phyloP scores from a whole-genome alignment of 2,329 filamentous ascomycete genomes.

The Ophiostoma piceae region DNA sequence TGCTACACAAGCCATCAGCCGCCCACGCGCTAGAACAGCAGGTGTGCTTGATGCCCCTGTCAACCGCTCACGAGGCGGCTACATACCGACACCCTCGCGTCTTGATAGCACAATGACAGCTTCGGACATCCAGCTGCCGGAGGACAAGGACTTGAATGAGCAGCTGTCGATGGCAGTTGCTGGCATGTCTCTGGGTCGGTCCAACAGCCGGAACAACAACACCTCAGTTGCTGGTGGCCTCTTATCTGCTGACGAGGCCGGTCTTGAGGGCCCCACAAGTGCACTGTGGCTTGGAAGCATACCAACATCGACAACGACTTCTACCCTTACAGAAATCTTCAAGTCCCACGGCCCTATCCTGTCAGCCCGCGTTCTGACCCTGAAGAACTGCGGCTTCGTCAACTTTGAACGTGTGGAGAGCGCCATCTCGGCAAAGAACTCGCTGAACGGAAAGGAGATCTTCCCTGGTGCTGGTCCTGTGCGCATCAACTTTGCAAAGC shows the following conservation, averaged over 20 bases:
- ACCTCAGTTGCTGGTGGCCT: slow-evolving; percentile 45
- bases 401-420: slow-evolving; percentile 93
- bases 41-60: slow-evolving; percentile 79
- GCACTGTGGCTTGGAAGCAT: slow-evolving; percentile 97
- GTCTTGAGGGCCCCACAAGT: slow-evolving; percentile 81
- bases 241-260: slow-evolving; percentile 69
- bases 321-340: slow-evolving; percentile 92
- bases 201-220: slow-evolving; percentile 58
- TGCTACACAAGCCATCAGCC: slow-evolving; percentile 73
- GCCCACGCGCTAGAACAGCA: slow-evolving; percentile 84
- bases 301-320: slow-evolving; percentile 91
- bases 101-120: slow-evolving; percentile 71
- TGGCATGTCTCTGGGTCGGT: slow-evolving; percentile 65
- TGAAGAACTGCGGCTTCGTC: slow-evolving; percentile 98
- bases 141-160: slow-evolving; percentile 73
- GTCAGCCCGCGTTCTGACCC: slow-evolving; percentile 86
- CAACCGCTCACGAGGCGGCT: slow-evolving; percentile 50
- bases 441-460: slow-evolving; percentile 94
- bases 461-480: slow-evolving; percentile 95
- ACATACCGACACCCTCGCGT: slow-evolving; percentile 61
- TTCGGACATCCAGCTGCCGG: slow-evolving; percentile 66
- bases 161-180: slow-evolving; percentile 72
- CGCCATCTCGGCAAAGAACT: slow-evolving; percentile 79
- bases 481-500: slow-evolving; percentile 95
- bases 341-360: slow-evolving; percentile 86